These are phyloP conservation scores for Albatrellus ellisii DNA, from an alignment of 768 basidiomycete genomes.

Conservation along the genomic window DNA sequence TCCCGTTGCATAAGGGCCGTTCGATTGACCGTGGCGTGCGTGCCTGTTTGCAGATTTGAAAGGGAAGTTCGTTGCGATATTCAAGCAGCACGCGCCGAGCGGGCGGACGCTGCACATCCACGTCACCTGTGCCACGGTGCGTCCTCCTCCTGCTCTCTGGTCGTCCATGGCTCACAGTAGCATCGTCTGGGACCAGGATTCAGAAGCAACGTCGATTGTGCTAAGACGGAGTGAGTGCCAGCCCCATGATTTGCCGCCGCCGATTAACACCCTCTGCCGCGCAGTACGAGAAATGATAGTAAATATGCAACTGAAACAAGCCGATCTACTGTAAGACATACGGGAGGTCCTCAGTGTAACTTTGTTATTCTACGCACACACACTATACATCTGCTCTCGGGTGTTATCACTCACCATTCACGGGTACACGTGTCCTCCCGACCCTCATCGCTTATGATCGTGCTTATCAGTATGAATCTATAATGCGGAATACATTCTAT, in stretches of 20 bases:
- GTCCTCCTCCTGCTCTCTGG: constrained; percentile 13
- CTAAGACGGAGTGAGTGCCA: constrained; percentile 32
- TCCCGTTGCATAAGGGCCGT: not conserved
- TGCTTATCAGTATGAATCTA: too few species aligned
- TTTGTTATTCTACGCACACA: too few species aligned
- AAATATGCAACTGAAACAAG: constrained; percentile 12
- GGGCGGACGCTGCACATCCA: constrained; percentile 38
- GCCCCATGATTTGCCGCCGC: not conserved
- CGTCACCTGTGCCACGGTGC: constrained; percentile 44
- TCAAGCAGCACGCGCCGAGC: constrained; percentile 35
- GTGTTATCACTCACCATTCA: too few species aligned
- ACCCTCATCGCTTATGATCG: too few species aligned
- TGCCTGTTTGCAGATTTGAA: constrained; percentile 29
- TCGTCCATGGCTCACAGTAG: constrained; percentile 5
- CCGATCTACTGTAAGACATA: constrained; percentile 18
- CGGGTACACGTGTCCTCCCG: too few species aligned
- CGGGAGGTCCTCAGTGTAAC: too few species aligned
- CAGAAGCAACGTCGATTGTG: constrained; percentile 31
- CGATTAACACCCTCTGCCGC: constrained; percentile 1
- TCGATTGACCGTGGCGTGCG: not conserved
- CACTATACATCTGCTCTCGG: too few species aligned
- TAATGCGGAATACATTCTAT: too few species aligned
- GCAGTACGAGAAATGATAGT: constrained; percentile 19
- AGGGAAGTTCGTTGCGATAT: constrained; percentile 35
- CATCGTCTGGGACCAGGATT: constrained; percentile 25